Evolutionary conservation across 176 grass and related monocot species (phyloP), one percentile per base, ranked within the genome.

Genomic region (Aechmea fasciata): DNA sequence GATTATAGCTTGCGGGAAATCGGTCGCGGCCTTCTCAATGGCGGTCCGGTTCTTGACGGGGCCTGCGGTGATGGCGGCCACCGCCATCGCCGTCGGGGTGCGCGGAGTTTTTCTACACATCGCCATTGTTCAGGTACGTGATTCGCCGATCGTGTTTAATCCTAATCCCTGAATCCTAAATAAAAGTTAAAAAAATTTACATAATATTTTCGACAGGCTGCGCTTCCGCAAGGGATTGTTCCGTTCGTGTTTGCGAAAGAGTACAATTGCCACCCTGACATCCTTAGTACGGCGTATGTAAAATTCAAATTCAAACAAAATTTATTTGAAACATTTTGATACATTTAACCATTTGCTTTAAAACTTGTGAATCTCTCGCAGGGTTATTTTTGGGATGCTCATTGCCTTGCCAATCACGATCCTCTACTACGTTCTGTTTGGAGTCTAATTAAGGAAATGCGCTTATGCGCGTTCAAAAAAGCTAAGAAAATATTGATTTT

Each of bases 241-340:
- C 93, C 93, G 10, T 96, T 96, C 74, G 93, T 96, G 65, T 96
- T 96, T 62, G 93, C 93, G 19, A 96, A 96, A 68, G 93, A 96
- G 55, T 96, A 96, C 79, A 96, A 90, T 52, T 96, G 93, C 79
- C 93, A 96, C 62, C 89, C 93, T 66, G 73, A 92, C 85, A 96
- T 96, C 18, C 93, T 96, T 67, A 96, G 93, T 78, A 96, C 93
- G 23, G 93, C 86, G 93, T 96, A 90, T 75, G 86, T 24, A 65
- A 77, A 59, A 4, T 71, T 68, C n/a, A 29, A 18, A 20, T 19
- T 13, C 10, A 47, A 54, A 11, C 51, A 9, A 15, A 17, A 5
- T 23, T 63, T 66, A 23, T 26, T 23, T 28, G 68, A 49, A 29
- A 26, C 33, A 9, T 63, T 9, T 47, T 11, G 29, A 1, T 17